Conservation (phyloP, 306 rosid species). For the Sophora flavescens region DNA sequence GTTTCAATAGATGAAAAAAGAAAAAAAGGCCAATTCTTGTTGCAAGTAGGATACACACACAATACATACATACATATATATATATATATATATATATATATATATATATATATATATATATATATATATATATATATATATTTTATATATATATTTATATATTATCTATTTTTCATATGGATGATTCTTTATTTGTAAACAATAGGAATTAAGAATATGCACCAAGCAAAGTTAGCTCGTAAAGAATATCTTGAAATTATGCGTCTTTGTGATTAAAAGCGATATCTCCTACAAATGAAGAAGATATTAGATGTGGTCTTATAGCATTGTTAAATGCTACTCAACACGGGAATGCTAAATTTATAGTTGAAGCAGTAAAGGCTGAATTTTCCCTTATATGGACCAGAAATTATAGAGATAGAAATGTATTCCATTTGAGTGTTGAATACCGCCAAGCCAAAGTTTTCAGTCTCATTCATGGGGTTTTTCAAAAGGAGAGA, state of each 20-base stretch:
- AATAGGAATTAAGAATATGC: neutral
- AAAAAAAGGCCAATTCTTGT: too few species aligned
- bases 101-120: too few species aligned
- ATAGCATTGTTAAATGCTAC: neutral
- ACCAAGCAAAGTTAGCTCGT: neutral
- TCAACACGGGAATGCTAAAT: neutral
- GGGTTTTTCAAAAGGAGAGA: neutral
- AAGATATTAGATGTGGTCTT: neutral
- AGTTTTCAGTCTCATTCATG: neutral
- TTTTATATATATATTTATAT: too few species aligned
- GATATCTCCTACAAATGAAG: neutral
- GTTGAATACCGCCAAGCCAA: neutral
- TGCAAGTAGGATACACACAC: too few species aligned
- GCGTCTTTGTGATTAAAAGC: too few species aligned
- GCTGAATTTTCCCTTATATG: neutral
- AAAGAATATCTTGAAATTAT: too few species aligned
- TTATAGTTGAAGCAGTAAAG: neutral
- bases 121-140: too few species aligned
- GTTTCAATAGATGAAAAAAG: too few species aligned
- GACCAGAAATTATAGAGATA: neutral
- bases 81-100: too few species aligned
- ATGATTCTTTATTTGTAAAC: neutral
- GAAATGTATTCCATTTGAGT: neutral
- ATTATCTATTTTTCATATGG: neutral
- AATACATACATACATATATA: too few species aligned